phyloP scores from a whole-genome alignment of 164 flowering plant species.

The Brasenia schreberi region DNA sequence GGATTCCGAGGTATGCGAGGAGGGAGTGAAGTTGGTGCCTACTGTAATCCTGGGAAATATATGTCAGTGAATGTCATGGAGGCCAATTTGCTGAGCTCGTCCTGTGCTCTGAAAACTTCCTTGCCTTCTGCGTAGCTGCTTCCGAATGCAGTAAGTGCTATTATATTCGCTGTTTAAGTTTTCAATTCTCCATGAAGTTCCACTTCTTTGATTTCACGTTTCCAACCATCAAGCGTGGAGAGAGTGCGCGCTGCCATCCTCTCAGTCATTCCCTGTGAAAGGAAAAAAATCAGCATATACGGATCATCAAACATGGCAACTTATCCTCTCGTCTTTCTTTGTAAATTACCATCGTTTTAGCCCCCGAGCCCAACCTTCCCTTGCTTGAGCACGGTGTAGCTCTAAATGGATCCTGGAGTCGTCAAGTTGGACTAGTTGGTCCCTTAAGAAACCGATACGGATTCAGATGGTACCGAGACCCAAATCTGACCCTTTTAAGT shows the following conservation, averaged over 20 bases:
- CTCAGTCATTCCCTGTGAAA: conserved; percentile 12
- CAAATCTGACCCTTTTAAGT: no score
- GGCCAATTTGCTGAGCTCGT: conserved; percentile 12
- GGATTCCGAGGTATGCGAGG: not conserved
- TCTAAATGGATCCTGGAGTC: no score
- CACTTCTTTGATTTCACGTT: conserved; percentile 9
- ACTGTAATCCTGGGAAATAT: conserved; percentile 20
- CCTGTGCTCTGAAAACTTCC: conserved; percentile 16
- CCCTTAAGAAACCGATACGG: no score
- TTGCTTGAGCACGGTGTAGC: no score
- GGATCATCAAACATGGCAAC: no score
- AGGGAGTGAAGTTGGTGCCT: not conserved
- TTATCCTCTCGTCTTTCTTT: no score
- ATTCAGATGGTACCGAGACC: no score
- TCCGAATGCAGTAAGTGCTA: conserved; percentile 25
- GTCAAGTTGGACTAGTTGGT: no score
- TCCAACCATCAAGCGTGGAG: conserved; percentile 13
- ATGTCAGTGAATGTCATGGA: conserved; percentile 6
- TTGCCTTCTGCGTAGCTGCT: conserved; percentile 19
- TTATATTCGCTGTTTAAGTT: conserved; percentile 19
- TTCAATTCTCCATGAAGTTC: conserved; percentile 14
- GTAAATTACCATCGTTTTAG: no score
- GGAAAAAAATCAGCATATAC: not conserved
- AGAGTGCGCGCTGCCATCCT: conserved; percentile 16
- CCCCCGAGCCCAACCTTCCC: no score